Conservation (phyloP, 2,329 filamentous ascomycete species). For the Raffaelea arxii region DNA sequence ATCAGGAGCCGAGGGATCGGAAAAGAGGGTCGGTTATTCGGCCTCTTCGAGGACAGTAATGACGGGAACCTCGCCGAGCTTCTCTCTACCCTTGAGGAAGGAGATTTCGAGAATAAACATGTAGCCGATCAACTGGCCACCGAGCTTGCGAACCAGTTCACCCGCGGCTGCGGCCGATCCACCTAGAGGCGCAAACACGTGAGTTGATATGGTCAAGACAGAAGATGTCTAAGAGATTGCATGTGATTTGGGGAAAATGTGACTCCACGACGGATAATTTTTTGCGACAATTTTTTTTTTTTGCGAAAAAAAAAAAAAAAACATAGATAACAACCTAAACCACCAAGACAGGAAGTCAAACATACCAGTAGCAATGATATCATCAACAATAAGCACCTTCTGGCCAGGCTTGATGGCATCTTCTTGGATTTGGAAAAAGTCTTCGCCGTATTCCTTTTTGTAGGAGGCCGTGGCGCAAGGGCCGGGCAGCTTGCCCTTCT, state of each 20-base stretch:
- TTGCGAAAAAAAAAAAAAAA: not conserved
- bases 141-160: constrained; percentile 74
- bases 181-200: constrained; percentile 40
- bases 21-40: constrained; percentile 3
- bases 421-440: constrained; percentile 92
- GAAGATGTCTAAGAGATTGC: constrained; percentile 3
- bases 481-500: constrained; percentile 91
- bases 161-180: constrained; percentile 85
- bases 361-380: constrained; percentile 96
- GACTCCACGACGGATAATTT: no score
- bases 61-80: constrained; percentile 69
- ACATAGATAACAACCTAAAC: not conserved
- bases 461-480: constrained; percentile 77
- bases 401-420: constrained; percentile 77
- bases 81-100: constrained; percentile 83
- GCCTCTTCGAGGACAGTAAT: constrained; percentile 63
- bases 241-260: no score
- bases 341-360: constrained; percentile 8
- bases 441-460: constrained; percentile 91
- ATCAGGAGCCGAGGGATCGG: not conserved
- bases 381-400: constrained; percentile 88
- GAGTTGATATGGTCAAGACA: constrained; percentile 2
- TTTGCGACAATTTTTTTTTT: no score
- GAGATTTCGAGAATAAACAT: constrained; percentile 94
- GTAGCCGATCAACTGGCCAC: constrained; percentile 78